phyloP scores from a whole-genome alignment of 805 yeast species.

The Myxozyma kluyveri region DNA sequence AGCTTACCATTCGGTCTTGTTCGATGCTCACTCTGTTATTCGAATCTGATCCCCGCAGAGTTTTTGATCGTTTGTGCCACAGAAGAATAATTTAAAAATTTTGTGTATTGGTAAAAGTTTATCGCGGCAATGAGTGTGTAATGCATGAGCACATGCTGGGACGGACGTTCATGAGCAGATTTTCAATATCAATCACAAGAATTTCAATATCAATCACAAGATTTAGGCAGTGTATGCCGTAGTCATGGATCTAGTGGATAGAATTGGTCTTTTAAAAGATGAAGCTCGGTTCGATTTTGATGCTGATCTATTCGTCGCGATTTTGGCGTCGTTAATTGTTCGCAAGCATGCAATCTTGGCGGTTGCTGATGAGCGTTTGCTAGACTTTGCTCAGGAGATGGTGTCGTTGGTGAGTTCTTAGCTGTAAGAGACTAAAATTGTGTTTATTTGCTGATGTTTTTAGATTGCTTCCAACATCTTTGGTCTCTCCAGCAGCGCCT shows the following conservation, averaged over 20 bases:
- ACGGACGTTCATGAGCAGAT: too few species aligned
- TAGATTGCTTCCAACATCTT: conserved; percentile 26
- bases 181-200: too few species aligned
- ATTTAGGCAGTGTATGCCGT: too few species aligned
- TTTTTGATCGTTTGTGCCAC: too few species aligned
- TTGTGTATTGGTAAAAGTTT: too few species aligned
- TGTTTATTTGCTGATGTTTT: neutral
- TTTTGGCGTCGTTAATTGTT: conserved; percentile 21
- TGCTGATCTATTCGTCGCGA: conserved; percentile 22
- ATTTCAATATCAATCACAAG: too few species aligned
- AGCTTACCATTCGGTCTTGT: too few species aligned
- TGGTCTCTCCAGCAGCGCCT: conserved; percentile 17
- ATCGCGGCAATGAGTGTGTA: too few species aligned
- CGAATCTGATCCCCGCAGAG: too few species aligned
- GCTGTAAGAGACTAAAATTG: neutral
- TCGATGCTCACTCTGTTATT: too few species aligned
- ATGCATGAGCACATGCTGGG: too few species aligned
- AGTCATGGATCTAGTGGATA: conserved; percentile 15
- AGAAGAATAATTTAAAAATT: too few species aligned
- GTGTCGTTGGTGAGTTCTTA: conserved; percentile 13
- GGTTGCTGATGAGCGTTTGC: conserved; percentile 13
- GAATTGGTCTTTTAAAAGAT: conserved; percentile 6
- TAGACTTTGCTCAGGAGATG: conserved; percentile 23
- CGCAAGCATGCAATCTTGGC: conserved; percentile 24
- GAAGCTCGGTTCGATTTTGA: conserved; percentile 24